These are phyloP conservation scores for Syzygium aqueum DNA, from an alignment of 345 rosid species.

Conservation along the genomic window DNA sequence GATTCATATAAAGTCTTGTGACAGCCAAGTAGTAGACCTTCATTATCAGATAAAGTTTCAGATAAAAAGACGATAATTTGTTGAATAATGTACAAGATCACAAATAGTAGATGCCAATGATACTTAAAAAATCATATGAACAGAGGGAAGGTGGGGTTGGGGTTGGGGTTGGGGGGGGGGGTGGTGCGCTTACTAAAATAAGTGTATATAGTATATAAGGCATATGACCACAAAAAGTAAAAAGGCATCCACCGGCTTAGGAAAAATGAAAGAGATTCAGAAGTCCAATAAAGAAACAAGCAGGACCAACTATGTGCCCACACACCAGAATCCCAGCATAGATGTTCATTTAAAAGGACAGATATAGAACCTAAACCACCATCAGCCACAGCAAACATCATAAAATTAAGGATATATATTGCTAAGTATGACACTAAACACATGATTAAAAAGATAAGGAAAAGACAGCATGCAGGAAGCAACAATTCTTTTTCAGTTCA, in stretches of 20 bases:
- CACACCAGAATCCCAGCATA: background rate
- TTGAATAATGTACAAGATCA: background rate
- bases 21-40: background rate
- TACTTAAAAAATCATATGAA: background rate
- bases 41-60: background rate
- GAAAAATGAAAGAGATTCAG: background rate
- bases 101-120: background rate
- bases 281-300: background rate
- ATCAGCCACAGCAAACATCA: background rate
- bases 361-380: background rate
- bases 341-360: background rate
- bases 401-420: background rate
- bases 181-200: background rate
- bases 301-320: background rate
- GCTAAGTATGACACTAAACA: background rate
- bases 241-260: background rate
- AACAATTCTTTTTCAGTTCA: background rate
- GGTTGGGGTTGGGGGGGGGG: no score
- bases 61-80: background rate
- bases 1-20: background rate
- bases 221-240: background rate
- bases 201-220: background rate
- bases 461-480: background rate
- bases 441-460: background rate
- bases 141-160: background rate